phyloP scores from a whole-genome alignment of 345 rosid genomes.

The Brassica juncea region DNA sequence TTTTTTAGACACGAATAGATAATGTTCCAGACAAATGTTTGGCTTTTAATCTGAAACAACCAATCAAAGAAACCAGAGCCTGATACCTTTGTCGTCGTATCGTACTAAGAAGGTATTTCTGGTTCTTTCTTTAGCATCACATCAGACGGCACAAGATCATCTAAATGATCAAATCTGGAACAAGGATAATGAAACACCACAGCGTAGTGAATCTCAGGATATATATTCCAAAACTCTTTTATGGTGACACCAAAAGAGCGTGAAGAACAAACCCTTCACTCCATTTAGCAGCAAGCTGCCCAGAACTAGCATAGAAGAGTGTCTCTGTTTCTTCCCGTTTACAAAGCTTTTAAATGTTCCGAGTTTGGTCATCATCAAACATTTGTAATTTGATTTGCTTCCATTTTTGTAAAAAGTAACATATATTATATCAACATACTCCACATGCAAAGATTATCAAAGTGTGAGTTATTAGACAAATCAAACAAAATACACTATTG shows the following conservation, averaged over 20 bases:
- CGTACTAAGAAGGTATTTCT: no score
- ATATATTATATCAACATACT: neutral
- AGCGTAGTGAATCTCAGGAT: constrained; percentile 59
- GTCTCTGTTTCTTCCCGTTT: constrained; percentile 55
- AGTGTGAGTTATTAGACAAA: constrained; percentile 21
- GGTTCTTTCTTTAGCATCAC: no score
- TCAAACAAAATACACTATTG: constrained; percentile 32
- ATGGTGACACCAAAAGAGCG: constrained; percentile 54
- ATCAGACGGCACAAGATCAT: no score
- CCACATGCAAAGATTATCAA: neutral
- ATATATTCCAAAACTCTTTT: constrained; percentile 58
- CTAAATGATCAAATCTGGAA: constrained; percentile 36
- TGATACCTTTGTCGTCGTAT: no score
- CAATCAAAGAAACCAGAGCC: neutral
- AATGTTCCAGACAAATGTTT: neutral
- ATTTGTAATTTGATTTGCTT: neutral
- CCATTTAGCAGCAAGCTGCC: constrained; percentile 65
- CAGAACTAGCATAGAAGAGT: constrained; percentile 73
- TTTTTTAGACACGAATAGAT: constrained; percentile 24
- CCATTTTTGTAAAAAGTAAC: neutral
- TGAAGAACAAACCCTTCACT: constrained; percentile 67
- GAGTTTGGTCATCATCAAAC: neutral
- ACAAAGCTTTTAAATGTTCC: constrained; percentile 47
- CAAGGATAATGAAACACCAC: constrained; percentile 65
- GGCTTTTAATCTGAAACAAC: constrained; percentile 45